Percentiles rank a stretch among this genome's conserved stretches.
These are phyloP conservation scores for Thelephora aurantiotincta DNA, from an alignment of 768 basidiomycete genomes.

Conservation along the genomic window DNA sequence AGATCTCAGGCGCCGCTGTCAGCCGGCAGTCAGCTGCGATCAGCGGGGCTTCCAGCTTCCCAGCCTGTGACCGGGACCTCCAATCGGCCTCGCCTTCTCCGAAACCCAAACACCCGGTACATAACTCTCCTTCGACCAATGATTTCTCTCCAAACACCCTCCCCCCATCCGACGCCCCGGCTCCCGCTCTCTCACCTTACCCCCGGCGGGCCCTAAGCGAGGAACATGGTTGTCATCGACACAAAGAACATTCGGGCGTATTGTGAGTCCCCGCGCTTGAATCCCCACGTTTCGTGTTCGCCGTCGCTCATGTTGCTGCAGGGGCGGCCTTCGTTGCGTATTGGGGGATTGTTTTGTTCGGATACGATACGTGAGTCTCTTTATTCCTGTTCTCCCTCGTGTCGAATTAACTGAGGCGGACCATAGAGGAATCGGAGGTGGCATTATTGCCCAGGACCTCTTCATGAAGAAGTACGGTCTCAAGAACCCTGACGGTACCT, in stretches of 20 bases:
- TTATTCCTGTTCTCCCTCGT: not conserved
- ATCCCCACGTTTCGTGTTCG: not conserved
- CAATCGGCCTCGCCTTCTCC: too few relatives aligned
- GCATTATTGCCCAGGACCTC: conserved; percentile 48
- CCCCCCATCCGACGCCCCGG: too few relatives aligned
- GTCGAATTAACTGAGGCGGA: conserved; percentile 13
- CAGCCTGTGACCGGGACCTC: too few relatives aligned
- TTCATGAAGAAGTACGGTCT: conserved; percentile 55
- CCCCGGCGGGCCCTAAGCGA: not conserved
- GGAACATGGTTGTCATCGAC: not conserved
- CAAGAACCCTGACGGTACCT: conserved; percentile 26
- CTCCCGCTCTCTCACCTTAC: not conserved
- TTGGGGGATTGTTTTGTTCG: conserved; percentile 74
- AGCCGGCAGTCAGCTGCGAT: too few relatives aligned
- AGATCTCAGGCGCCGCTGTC: too few relatives aligned
- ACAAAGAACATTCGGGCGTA: conserved; percentile 9
- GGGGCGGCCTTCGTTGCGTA: conserved; percentile 64
- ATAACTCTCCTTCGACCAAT: too few relatives aligned
- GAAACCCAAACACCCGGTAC: too few relatives aligned
- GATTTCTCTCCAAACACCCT: too few relatives aligned
- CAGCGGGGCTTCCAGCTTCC: too few relatives aligned
- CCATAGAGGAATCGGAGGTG: conserved; percentile 46
- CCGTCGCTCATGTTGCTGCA: conserved; percentile 12
- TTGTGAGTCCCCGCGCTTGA: conserved; percentile 3
- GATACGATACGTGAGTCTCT: conserved; percentile 54